Percentiles rank a stretch among this genome's conserved stretches.
These are phyloP conservation scores for Cnidoscolus chayamansa DNA, from an alignment of 441 rosid species.

Conservation along the genomic window DNA sequence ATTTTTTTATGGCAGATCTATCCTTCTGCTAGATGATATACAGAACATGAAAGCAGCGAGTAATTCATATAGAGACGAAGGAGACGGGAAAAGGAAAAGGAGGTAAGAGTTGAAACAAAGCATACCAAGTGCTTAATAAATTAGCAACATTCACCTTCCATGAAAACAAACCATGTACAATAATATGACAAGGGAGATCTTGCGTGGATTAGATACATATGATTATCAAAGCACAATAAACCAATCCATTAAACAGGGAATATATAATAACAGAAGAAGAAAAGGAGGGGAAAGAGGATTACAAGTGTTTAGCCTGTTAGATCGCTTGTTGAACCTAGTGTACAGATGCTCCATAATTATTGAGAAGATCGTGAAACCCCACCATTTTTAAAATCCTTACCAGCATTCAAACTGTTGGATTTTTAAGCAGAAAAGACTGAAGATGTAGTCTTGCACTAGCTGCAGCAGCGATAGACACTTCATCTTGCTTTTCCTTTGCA, in stretches of 20 bases:
- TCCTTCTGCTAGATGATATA: not conserved
- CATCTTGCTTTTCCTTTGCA: slow-evolving; percentile 69
- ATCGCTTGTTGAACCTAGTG: slow-evolving; percentile 10
- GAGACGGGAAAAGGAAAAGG: not conserved
- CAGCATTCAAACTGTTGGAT: slow-evolving; percentile 20
- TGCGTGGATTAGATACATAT: not conserved
- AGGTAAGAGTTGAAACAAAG: not conserved
- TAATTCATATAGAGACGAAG: not conserved
- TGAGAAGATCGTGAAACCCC: slow-evolving; percentile 17
- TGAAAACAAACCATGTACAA: not conserved
- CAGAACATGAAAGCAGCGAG: not conserved
- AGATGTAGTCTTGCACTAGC: slow-evolving; percentile 59
- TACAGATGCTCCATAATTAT: slow-evolving; percentile 11
- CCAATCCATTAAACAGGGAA: not conserved
- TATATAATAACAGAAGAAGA: not conserved
- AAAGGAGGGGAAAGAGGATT: not conserved
- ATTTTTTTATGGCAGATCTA: too few species aligned
- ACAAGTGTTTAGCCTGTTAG: not conserved
- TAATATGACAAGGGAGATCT: not conserved
- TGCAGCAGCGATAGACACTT: slow-evolving; percentile 70
- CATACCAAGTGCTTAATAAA: not conserved
- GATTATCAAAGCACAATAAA: not conserved
- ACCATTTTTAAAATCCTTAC: not conserved
- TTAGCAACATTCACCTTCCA: not conserved
- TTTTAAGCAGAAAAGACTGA: slow-evolving; percentile 55